phyloP scores from a whole-genome alignment of 1,139 yeast genomes.

The Pneumocystis carinii region DNA sequence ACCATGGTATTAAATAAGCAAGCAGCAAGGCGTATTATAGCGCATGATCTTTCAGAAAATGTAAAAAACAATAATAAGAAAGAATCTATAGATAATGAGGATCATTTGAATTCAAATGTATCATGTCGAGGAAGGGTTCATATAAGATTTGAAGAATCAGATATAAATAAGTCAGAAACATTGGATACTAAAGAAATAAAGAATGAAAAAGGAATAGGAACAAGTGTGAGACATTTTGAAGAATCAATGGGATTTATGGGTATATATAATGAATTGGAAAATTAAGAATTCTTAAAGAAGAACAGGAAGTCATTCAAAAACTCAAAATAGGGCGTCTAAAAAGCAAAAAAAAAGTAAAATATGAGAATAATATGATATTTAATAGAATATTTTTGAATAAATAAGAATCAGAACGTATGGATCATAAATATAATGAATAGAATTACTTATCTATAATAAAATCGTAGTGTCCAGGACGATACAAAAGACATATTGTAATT shows the following conservation, averaged over 20 bases:
- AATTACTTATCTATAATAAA: not conserved
- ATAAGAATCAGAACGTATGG: not conserved
- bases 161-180: not conserved
- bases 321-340: not conserved
- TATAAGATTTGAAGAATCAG: not conserved
- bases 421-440: not conserved
- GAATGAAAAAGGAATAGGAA: not conserved
- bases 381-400: not conserved
- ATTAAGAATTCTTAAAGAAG: not conserved
- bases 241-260: not conserved
- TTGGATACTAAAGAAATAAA: not conserved
- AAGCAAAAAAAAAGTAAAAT: not conserved
- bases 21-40: not conserved
- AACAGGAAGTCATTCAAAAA: not conserved
- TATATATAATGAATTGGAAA: not conserved
- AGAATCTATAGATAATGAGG: not conserved
- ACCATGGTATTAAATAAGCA: not conserved
- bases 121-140: not conserved
- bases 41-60: not conserved
- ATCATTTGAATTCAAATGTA: not conserved
- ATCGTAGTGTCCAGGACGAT: conserved; percentile 19
- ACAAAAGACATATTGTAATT: conserved; percentile 13
- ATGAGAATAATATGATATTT: not conserved
- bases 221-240: not conserved
- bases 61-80: not conserved